These are phyloP conservation scores for Colletotrichum sp. DNA, from an alignment of 2,329 filamentous ascomycete genomes.

Conservation along the genomic window DNA sequence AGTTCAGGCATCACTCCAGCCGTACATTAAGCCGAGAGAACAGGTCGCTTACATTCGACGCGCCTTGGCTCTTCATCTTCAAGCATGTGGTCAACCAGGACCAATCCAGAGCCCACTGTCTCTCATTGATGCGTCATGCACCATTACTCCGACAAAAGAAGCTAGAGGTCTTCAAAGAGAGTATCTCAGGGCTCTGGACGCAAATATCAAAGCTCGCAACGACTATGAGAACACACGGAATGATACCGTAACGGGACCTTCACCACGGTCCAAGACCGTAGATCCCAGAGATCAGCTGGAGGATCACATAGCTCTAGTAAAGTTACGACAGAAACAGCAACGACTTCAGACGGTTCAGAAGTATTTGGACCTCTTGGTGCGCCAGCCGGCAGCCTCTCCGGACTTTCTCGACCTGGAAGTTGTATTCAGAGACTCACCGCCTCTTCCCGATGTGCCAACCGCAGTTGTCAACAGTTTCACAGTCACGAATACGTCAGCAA, in stretches of 20 bases:
- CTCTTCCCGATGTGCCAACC: conserved; percentile 56
- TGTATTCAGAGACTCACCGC: conserved; percentile 48
- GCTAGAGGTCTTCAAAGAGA: conserved; percentile 55
- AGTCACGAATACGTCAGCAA: conserved; percentile 40
- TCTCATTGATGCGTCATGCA: conserved; percentile 46
- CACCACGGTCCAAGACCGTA: conserved; percentile 14
- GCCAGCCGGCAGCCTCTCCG: conserved; percentile 56
- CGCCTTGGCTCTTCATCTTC: conserved; percentile 59
- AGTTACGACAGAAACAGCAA: conserved; percentile 56
- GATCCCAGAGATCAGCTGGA: conserved; percentile 39
- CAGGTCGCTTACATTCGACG: conserved; percentile 62
- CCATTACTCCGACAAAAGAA: conserved; percentile 39
- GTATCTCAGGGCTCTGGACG: conserved; percentile 59
- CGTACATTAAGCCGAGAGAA: conserved; percentile 62
- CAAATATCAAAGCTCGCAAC: conserved; percentile 55
- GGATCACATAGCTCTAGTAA: conserved; percentile 56
- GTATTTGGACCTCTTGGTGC: conserved; percentile 54
- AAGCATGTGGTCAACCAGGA: conserved; percentile 49
- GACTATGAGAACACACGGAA: conserved; percentile 44
- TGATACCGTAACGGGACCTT: conserved; percentile 24
- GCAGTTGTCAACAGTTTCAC: conserved; percentile 57
- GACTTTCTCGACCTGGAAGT: conserved; percentile 55
- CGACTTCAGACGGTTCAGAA: conserved; percentile 55
- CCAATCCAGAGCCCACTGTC: conserved; percentile 51
- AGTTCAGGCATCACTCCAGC: conserved; percentile 50